A percentile compares a stretch with the other conserved stretches of the same genome.
Evolutionary conservation across 2,329 filamentous ascomycete species (phyloP).

Genomic region (Pyricularia grisea): DNA sequence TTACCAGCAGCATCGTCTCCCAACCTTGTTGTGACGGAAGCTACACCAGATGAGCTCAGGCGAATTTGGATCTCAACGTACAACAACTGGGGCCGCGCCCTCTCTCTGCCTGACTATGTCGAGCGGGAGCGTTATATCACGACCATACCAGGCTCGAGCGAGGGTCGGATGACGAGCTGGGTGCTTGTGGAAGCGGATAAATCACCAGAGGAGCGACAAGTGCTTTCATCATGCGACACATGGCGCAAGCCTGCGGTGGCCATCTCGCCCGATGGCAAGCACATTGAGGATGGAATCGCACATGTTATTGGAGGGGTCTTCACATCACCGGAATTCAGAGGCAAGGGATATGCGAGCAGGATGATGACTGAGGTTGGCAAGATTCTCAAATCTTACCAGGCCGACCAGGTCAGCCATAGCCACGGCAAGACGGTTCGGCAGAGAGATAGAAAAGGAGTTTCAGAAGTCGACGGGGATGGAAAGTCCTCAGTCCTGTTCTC

Average conservation of each 20-base stretch:
- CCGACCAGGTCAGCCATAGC: conserved; percentile 4
- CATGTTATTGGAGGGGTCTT: conserved; percentile 80
- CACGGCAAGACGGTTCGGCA: not conserved
- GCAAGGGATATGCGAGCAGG: conserved; percentile 65
- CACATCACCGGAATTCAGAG: conserved; percentile 56
- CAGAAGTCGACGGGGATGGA: conserved; percentile 8
- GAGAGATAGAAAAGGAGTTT: not conserved
- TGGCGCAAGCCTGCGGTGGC: conserved; percentile 50
- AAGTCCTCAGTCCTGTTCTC: conserved; percentile 48
- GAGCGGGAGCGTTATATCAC: conserved; percentile 48
- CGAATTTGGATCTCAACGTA: conserved; percentile 47
- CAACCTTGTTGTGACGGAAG: conserved; percentile 39
- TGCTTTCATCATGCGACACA: conserved; percentile 57
- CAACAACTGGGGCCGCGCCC: conserved; percentile 47
- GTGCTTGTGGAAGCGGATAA: conserved; percentile 43
- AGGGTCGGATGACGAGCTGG: conserved; percentile 54
- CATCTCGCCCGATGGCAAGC: conserved; percentile 17
- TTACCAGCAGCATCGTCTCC: conserved; percentile 25
- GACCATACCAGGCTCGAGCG: conserved; percentile 44
- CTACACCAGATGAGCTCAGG: conserved; percentile 44
- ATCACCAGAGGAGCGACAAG: conserved; percentile 32
- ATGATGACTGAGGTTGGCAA: conserved; percentile 61
- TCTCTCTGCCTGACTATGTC: conserved; percentile 47
- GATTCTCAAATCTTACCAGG: conserved; percentile 27
- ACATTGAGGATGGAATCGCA: conserved; percentile 41